Conservation (phyloP, 116 monocot species). For the Iris pallida region DNA sequence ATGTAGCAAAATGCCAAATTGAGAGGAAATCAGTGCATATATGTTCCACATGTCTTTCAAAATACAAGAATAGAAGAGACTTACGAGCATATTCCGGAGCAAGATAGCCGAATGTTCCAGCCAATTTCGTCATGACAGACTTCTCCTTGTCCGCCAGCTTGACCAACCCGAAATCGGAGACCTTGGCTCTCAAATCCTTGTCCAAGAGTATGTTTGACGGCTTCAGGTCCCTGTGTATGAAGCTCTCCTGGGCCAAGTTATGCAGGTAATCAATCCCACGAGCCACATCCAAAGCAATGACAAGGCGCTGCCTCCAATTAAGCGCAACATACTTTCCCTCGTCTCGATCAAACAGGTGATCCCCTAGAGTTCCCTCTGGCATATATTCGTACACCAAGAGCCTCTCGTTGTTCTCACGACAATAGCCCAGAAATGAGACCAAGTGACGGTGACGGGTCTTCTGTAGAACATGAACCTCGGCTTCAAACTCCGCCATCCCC, state of each 20-base stretch:
- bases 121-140: conserved; percentile 38
- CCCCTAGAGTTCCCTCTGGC: conserved; percentile 43
- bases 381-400: conserved; percentile 41
- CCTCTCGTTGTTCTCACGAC: conserved; percentile 36
- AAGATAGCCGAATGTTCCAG: conserved; percentile 43
- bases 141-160: conserved; percentile 35
- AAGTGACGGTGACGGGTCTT: conserved; percentile 44
- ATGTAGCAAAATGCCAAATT: too few species aligned
- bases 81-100: conserved; percentile 30
- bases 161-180: conserved; percentile 49
- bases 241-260: conserved; percentile 42
- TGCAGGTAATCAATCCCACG: conserved; percentile 51
- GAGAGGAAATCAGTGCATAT: too few species aligned
- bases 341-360: conserved; percentile 32
- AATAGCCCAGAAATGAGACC: conserved; percentile 46
- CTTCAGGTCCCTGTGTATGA: conserved; percentile 53
- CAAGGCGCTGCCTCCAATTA: conserved; percentile 45
- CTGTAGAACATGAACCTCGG: conserved; percentile 35
- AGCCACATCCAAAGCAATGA: conserved; percentile 50
- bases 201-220: conserved; percentile 51
- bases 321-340: conserved; percentile 8
- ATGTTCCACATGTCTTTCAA: too few species aligned
- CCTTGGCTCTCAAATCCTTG: conserved; percentile 39
- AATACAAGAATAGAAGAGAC: background rate
- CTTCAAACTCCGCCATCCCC: conserved; percentile 30